phyloP scores from a whole-genome alignment of 306 rosid genomes.

The Vigna unguiculata region DNA sequence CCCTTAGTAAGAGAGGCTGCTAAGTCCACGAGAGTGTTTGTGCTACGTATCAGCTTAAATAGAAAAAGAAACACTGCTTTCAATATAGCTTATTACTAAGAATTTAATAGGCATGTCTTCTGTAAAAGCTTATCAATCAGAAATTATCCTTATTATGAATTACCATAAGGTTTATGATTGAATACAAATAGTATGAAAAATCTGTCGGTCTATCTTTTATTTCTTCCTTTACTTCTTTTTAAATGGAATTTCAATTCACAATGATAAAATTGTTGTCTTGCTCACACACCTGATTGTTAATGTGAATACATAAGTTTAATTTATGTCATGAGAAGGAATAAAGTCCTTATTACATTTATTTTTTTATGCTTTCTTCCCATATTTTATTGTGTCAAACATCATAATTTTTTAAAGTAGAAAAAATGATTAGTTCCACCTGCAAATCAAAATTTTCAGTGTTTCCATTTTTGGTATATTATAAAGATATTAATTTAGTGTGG shows the following conservation, averaged over 20 bases:
- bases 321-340: constrained; percentile 13
- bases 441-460: constrained; percentile 19
- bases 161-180: background rate
- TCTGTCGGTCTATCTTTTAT: no score
- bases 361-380: no score
- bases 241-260: background rate
- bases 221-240: background rate
- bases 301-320: constrained; percentile 2
- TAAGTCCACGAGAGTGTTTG: no score
- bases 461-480: background rate
- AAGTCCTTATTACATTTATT: no score
- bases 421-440: constrained; percentile 36
- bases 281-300: background rate
- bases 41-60: no score
- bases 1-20: background rate
- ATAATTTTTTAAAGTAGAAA: background rate
- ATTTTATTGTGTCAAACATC: constrained; percentile 9
- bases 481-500: constrained; percentile 21
- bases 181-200: no score
- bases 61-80: background rate
- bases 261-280: background rate
- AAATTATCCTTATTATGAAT: no score
- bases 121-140: no score
- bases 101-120: background rate
- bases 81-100: background rate